phyloP scores from a whole-genome alignment of 1,139 yeast genomes.

The Sugiyamaella pinicola region DNA sequence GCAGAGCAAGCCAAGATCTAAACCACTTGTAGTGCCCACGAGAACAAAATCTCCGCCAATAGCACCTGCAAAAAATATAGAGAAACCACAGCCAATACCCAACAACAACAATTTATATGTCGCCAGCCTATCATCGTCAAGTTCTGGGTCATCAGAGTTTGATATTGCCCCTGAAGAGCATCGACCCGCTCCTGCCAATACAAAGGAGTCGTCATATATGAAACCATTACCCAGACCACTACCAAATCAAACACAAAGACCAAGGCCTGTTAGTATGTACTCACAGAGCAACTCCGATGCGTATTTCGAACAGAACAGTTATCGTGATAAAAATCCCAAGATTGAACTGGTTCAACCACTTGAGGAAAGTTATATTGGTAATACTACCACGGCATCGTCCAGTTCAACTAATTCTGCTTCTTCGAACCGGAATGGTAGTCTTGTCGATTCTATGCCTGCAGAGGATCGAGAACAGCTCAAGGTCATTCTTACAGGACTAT shows the following conservation, averaged over 20 bases:
- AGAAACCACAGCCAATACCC: background rate
- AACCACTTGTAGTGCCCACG: background rate
- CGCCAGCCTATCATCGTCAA: constrained; percentile 16
- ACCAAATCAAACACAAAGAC: constrained; percentile 6
- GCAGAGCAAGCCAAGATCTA: background rate
- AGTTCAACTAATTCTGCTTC: background rate
- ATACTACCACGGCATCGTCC: background rate
- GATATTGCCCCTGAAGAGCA: background rate
- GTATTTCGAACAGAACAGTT: background rate
- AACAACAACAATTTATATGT: background rate
- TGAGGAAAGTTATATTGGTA: background rate
- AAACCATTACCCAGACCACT: constrained; percentile 10
- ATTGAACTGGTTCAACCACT: background rate
- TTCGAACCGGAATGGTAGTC: constrained; percentile 1
- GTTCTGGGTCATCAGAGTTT: constrained; percentile 20
- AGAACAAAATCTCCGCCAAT: background rate
- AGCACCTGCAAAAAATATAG: background rate
- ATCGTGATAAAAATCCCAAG: background rate
- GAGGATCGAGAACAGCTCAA: constrained; percentile 40
- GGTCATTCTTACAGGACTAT: constrained; percentile 42
- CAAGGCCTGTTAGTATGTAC: constrained; percentile 26
- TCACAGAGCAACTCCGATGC: constrained; percentile 14
- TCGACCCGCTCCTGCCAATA: constrained; percentile 1
- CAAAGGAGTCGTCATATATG: background rate
- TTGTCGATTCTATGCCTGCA: constrained; percentile 28